phyloP scores from a whole-genome alignment of 345 rosid species.

The Sapria himalayana region DNA sequence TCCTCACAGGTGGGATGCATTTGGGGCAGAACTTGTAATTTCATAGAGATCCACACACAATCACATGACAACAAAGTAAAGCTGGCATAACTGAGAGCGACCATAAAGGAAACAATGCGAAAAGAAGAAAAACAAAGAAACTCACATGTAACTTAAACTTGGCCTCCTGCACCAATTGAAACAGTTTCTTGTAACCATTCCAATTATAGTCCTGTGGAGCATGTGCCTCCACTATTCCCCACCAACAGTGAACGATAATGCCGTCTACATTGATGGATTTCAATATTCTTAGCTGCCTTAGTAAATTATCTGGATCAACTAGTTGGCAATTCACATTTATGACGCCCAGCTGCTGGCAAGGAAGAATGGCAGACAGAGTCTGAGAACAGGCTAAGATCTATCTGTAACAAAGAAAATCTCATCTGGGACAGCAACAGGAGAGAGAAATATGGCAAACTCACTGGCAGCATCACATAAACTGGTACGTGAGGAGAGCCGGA shows the following conservation, averaged over 20 bases:
- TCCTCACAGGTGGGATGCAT: too few species aligned
- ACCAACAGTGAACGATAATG: conserved; percentile 89
- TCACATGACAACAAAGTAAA: too few species aligned
- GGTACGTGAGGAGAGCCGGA: conserved; percentile 64
- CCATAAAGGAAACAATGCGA: background rate
- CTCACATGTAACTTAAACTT: conserved; percentile 79
- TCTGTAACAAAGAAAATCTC: too few species aligned
- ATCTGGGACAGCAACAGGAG: background rate
- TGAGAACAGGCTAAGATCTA: too few species aligned
- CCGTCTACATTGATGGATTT: conserved; percentile 73
- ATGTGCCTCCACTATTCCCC: conserved; percentile 97
- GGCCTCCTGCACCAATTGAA: conserved; percentile 60
- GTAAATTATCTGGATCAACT: conserved; percentile 64
- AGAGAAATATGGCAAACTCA: conserved; percentile 19
- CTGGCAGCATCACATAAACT: conserved; percentile 92
- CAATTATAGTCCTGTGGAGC: conserved; percentile 77
- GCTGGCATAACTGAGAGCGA: too few species aligned
- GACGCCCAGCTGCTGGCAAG: conserved; percentile 51
- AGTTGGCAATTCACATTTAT: conserved; percentile 85
- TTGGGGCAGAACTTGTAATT: too few species aligned
- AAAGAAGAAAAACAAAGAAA: conserved; percentile 7
- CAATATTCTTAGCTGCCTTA: conserved; percentile 57
- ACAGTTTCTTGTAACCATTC: conserved; percentile 75
- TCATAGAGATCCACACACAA: too few species aligned
- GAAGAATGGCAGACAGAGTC: conserved; percentile 7